phyloP scores from a whole-genome alignment of 345 rosid genomes.

The Chamaenerion angustifolium region DNA sequence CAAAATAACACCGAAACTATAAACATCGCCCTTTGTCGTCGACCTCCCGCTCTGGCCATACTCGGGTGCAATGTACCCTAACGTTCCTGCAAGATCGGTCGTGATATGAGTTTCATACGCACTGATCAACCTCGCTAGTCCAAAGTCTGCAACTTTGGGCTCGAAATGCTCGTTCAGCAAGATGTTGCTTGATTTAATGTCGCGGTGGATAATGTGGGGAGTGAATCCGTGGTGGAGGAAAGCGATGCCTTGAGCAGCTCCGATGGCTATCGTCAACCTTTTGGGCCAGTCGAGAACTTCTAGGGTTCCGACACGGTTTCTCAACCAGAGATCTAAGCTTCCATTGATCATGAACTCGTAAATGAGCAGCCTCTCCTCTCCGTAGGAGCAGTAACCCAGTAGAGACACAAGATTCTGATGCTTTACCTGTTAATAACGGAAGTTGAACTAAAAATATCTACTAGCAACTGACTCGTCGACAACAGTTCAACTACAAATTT shows the following conservation, averaged over 20 bases:
- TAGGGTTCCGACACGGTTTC: slow-evolving; percentile 47
- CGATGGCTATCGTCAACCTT: slow-evolving; percentile 58
- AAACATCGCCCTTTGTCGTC: slow-evolving; percentile 75
- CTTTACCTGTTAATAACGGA: slow-evolving; percentile 18
- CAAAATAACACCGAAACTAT: slow-evolving; percentile 78
- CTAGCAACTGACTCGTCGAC: no score
- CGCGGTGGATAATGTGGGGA: slow-evolving; percentile 91
- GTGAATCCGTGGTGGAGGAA: slow-evolving; percentile 76
- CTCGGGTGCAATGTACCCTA: slow-evolving; percentile 93
- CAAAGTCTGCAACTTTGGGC: slow-evolving; percentile 82
- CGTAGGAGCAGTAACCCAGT: slow-evolving; percentile 71
- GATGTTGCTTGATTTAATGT: slow-evolving; percentile 86
- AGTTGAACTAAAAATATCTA: no score
- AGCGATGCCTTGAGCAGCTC: slow-evolving; percentile 72
- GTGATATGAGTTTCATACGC: slow-evolving; percentile 89
- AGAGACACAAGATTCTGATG: slow-evolving; percentile 75
- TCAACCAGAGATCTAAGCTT: slow-evolving; percentile 72
- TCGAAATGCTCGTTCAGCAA: slow-evolving; percentile 57
- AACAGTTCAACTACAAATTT: no score
- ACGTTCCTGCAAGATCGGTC: slow-evolving; percentile 69
- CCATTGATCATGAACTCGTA: slow-evolving; percentile 89
- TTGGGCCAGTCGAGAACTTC: slow-evolving; percentile 56
- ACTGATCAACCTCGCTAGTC: slow-evolving; percentile 81
- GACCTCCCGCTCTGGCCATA: slow-evolving; percentile 82
- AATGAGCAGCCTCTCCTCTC: slow-evolving; percentile 80